A percentile compares a stretch with the other conserved stretches of the same genome.
Conservation (phyloP, 768 basidiomycete species). For the Boletus sp. region DNA sequence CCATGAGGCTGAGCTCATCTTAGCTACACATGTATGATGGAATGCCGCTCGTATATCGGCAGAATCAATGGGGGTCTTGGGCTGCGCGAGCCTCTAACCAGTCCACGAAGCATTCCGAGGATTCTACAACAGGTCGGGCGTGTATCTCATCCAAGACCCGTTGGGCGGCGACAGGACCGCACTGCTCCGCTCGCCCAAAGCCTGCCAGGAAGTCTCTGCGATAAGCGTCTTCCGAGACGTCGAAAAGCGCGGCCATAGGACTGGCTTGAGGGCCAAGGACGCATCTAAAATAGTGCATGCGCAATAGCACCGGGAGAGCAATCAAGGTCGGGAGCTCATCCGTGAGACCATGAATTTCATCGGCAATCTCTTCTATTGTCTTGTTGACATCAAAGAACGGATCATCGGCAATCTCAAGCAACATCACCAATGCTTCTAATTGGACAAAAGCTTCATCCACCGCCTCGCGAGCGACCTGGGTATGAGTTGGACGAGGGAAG, state of each 20-base stretch:
- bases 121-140: slow-evolving; percentile 28
- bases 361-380: slow-evolving; percentile 25
- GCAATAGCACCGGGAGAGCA: slow-evolving; percentile 65
- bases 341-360: slow-evolving; percentile 51
- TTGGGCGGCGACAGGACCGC: slow-evolving; percentile 54
- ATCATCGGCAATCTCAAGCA: slow-evolving; percentile 50
- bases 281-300: slow-evolving; percentile 33
- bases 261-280: slow-evolving; percentile 16
- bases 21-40: background rate
- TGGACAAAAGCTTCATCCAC: slow-evolving; percentile 76
- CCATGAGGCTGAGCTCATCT: background rate
- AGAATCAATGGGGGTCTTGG: slow-evolving; percentile 17
- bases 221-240: slow-evolving; percentile 60
- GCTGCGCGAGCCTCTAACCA: slow-evolving; percentile 43
- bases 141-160: slow-evolving; percentile 52
- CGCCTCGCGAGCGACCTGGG: slow-evolving; percentile 68
- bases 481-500: slow-evolving; percentile 59
- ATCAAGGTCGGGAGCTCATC: slow-evolving; percentile 71
- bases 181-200: slow-evolving; percentile 77
- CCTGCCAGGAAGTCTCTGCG: slow-evolving; percentile 66
- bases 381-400: slow-evolving; percentile 26
- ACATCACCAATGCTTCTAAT: slow-evolving; percentile 50
- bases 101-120: slow-evolving; percentile 31
- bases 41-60: background rate
- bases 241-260: slow-evolving; percentile 50